These are phyloP conservation scores for Pestalotiopsis sp. DNA, from an alignment of 2,329 filamentous ascomycete genomes.

Conservation along the genomic window DNA sequence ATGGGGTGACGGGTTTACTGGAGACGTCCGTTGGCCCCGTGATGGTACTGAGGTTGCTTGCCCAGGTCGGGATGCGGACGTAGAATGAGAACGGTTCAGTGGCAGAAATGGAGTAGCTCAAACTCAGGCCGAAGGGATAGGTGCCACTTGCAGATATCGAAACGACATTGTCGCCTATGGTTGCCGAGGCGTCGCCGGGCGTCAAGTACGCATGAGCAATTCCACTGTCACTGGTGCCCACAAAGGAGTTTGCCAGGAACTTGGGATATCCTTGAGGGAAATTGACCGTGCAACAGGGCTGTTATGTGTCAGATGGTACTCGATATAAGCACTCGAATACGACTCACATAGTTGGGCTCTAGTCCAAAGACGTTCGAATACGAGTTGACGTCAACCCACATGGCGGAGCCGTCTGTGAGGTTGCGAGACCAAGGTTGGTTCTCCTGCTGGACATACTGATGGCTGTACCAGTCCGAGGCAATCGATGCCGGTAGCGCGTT, in stretches of 20 bases:
- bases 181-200: conserved; percentile 43
- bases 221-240: conserved; percentile 42
- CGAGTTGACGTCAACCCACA: conserved; percentile 48
- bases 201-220: conserved; percentile 55
- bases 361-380: conserved; percentile 51
- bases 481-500: conserved; percentile 53
- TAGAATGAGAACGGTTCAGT: conserved; percentile 31
- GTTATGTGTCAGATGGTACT: not conserved
- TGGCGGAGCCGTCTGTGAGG: conserved; percentile 29
- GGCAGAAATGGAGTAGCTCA: conserved; percentile 31
- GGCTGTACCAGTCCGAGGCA: conserved; percentile 55
- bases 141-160: conserved; percentile 45
- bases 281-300: conserved; percentile 59
- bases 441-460: conserved; percentile 53
- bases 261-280: conserved; percentile 59
- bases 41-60: conserved; percentile 23
- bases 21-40: conserved; percentile 19
- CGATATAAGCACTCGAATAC: not conserved
- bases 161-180: conserved; percentile 36
- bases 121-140: conserved; percentile 41
- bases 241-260: conserved; percentile 51
- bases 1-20: conserved; percentile 8
- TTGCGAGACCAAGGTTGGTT: conserved; percentile 54
- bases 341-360: conserved; percentile 45
- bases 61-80: conserved; percentile 33